A percentile compares a stretch with the other conserved stretches of the same genome.
phyloP scores from a whole-genome alignment of 805 yeast species.

The Starmerella bacillaris region DNA sequence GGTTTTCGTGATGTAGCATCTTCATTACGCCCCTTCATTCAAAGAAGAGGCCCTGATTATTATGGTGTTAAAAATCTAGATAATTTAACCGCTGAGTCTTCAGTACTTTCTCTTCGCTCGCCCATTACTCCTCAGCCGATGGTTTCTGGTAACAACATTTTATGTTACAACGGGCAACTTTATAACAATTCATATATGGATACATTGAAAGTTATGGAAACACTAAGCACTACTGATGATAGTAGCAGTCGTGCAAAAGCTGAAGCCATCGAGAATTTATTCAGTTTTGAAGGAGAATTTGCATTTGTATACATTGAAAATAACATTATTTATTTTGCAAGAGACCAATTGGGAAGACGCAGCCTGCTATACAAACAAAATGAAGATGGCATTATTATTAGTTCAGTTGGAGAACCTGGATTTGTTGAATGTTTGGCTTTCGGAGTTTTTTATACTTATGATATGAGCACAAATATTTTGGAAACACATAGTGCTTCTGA shows the following conservation, averaged over 20 bases:
- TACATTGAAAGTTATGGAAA: background rate
- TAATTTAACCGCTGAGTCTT: constrained; percentile 18
- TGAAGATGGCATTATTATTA: constrained; percentile 8
- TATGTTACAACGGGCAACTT: constrained; percentile 86
- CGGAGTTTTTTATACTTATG: constrained; percentile 11
- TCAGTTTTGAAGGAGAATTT: constrained; percentile 57
- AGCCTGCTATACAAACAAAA: constrained; percentile 37
- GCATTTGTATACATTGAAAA: constrained; percentile 37
- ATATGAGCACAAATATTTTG: background rate
- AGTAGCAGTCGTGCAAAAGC: background rate
- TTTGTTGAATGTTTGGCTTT: constrained; percentile 15
- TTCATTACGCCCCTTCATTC: constrained; percentile 2
- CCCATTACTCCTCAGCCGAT: constrained; percentile 71
- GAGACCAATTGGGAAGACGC: constrained; percentile 69
- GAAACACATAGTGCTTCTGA: background rate
- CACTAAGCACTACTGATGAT: background rate
- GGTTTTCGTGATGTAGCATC: background rate
- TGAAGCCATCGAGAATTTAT: constrained; percentile 21
- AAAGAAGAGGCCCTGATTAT: constrained; percentile 20
- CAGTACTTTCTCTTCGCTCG: constrained; percentile 61
- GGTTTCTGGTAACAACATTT: constrained; percentile 18
- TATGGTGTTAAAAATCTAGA: constrained; percentile 3
- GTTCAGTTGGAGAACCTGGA: constrained; percentile 10
- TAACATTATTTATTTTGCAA: constrained; percentile 45
- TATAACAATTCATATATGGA: constrained; percentile 54